phyloP scores from a whole-genome alignment of 306 rosid genomes.

The Adenanthera pavonina region DNA sequence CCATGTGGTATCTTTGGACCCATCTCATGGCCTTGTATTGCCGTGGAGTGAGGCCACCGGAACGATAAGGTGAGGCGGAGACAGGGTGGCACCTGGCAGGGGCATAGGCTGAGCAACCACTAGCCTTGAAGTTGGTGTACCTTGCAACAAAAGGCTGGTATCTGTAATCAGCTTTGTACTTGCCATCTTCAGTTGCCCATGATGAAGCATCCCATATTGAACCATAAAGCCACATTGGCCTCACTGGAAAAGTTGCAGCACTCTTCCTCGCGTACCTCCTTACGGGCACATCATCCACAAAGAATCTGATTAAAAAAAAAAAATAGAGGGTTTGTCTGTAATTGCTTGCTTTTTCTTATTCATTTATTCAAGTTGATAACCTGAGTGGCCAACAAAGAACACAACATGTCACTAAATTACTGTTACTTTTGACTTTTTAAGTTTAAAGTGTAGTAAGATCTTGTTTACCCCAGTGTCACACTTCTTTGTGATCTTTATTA shows the following conservation, averaged over 20 bases:
- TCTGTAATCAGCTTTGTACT: slow-evolving; percentile 90
- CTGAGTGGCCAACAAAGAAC: slow-evolving; percentile 15
- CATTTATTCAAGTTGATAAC: background rate
- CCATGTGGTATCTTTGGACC: slow-evolving; percentile 81
- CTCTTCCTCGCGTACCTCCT: slow-evolving; percentile 87
- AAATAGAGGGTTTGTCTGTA: background rate
- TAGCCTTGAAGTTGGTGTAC: slow-evolving; percentile 76
- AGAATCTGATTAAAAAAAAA: slow-evolving; percentile 60
- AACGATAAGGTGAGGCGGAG: slow-evolving; percentile 76
- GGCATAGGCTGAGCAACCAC: slow-evolving; percentile 82
- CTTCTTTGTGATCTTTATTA: slow-evolving; percentile 42
- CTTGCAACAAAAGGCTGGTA: slow-evolving; percentile 91
- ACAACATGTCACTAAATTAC: slow-evolving; percentile 20
- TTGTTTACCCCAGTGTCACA: slow-evolving; percentile 39
- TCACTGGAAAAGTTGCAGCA: slow-evolving; percentile 73
- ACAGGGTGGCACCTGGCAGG: slow-evolving; percentile 73
- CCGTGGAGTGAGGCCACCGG: slow-evolving; percentile 74
- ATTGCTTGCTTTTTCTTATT: slow-evolving; percentile 23
- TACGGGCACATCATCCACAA: slow-evolving; percentile 95
- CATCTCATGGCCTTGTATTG: slow-evolving; percentile 76
- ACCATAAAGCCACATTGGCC: slow-evolving; percentile 99
- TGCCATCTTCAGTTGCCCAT: slow-evolving; percentile 99
- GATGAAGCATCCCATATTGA: slow-evolving; percentile 99
- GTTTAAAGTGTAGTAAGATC: slow-evolving; percentile 24
- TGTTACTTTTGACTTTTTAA: slow-evolving; percentile 39